Conservation (phyloP, 2,329 filamentous ascomycete species). For the Microdochium nivale region DNA sequence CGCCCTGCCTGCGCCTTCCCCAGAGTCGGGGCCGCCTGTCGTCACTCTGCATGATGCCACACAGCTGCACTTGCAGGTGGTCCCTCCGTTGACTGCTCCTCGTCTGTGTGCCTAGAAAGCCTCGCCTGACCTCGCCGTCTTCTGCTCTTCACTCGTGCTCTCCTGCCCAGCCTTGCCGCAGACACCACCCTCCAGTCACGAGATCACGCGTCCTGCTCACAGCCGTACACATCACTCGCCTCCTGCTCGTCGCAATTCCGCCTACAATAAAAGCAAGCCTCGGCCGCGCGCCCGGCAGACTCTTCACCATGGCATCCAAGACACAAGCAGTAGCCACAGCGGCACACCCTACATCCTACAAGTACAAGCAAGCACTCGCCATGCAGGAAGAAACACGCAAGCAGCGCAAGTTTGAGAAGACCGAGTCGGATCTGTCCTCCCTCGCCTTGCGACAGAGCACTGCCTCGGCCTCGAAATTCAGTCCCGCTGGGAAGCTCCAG, state of each 20-base stretch:
- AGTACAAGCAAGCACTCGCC: conserved; percentile 17
- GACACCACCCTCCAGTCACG: background rate
- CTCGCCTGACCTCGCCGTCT: background rate
- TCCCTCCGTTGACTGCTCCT: background rate
- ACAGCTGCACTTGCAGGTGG: too few relatives aligned
- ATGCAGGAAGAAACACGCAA: conserved; percentile 43
- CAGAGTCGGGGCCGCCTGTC: too few relatives aligned
- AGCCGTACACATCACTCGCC: background rate
- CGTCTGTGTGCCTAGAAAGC: background rate
- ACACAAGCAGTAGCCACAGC: conserved; percentile 10
- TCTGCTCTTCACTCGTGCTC: background rate
- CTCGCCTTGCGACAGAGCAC: conserved; percentile 16
- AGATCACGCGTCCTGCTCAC: background rate
- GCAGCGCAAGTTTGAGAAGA: conserved; percentile 37
- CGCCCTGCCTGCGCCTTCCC: too few relatives aligned
- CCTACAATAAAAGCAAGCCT: background rate
- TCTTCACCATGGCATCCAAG: background rate
- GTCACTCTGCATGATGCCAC: too few relatives aligned
- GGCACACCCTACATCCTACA: conserved; percentile 3
- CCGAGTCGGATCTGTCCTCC: conserved; percentile 37
- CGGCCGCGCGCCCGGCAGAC: background rate
- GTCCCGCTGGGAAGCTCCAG: conserved; percentile 17
- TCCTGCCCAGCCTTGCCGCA: background rate
- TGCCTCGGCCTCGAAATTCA: conserved; percentile 10
- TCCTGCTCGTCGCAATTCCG: background rate